A percentile compares a stretch with the other conserved stretches of the same genome.
phyloP scores from a whole-genome alignment of 2,329 filamentous ascomycete species.

The Paraphoma sp. region DNA sequence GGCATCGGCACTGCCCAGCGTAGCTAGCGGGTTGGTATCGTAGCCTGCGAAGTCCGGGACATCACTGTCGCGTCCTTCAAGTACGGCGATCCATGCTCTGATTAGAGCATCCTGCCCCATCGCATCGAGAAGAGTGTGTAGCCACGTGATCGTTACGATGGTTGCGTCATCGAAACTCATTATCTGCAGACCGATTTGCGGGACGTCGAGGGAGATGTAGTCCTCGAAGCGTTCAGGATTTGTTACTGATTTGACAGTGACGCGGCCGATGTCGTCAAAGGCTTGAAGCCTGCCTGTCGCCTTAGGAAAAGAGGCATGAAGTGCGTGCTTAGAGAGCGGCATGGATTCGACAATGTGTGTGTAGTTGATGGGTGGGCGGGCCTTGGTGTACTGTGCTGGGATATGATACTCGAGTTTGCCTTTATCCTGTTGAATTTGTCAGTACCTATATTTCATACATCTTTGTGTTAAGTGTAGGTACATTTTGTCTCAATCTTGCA shows the following conservation, averaged over 20 bases:
- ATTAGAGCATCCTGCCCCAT: conserved; percentile 22
- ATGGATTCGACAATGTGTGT: conserved; percentile 47
- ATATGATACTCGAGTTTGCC: conserved; percentile 52
- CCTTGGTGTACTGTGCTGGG: conserved; percentile 43
- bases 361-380: conserved; percentile 52
- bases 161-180: conserved; percentile 31
- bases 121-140: conserved; percentile 29
- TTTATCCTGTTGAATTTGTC: conserved; percentile 11
- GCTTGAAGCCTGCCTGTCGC: conserved; percentile 11
- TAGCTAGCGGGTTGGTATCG: conserved; percentile 22
- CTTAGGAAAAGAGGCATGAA: conserved; percentile 48
- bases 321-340: conserved; percentile 51
- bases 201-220: conserved; percentile 19
- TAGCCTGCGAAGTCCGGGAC: conserved; percentile 21
- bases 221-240: conserved; percentile 17
- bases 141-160: conserved; percentile 29
- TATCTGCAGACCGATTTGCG: conserved; percentile 23
- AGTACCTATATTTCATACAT: conserved; percentile 12
- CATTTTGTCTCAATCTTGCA: conserved; percentile 53
- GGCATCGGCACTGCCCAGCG: conserved; percentile 7
- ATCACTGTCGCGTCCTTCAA: conserved; percentile 28
- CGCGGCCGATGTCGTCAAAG: neutral
- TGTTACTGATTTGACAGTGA: conserved; percentile 7
- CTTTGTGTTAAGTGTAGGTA: conserved; percentile 20
- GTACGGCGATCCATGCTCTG: conserved; percentile 27